Percentiles rank a stretch among this genome's conserved stretches.
These are phyloP conservation scores for Peronospora tabacina DNA, from an alignment of 352 stramenopile genomes.

Conservation along the genomic window DNA sequence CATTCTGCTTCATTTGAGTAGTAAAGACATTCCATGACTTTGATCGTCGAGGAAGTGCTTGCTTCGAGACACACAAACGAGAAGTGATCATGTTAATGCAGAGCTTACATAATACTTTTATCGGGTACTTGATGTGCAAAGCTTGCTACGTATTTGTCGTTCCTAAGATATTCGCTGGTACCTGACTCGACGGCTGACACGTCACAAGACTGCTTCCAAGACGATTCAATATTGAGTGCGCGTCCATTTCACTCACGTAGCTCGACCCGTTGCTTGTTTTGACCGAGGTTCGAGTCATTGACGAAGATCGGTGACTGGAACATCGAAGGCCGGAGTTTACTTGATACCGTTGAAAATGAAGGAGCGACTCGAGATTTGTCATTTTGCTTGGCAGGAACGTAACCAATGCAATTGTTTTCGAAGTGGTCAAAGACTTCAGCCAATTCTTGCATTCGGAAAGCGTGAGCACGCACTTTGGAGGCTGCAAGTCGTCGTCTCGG, in stretches of 20 bases:
- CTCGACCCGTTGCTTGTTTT: conserved; percentile 24
- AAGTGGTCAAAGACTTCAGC: background rate
- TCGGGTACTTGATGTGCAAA: too few relatives aligned
- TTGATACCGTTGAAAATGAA: background rate
- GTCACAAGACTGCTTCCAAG: conserved; percentile 31
- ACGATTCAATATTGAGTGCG: conserved; percentile 35
- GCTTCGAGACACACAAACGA: conserved; percentile 6
- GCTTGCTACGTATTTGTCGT: too few relatives aligned
- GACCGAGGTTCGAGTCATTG: conserved; percentile 5
- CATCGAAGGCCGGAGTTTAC: conserved; percentile 1
- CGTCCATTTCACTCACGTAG: conserved; percentile 47
- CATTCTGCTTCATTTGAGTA: conserved; percentile 1
- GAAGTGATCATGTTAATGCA: too few relatives aligned
- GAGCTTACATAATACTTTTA: too few relatives aligned
- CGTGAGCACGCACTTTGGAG: conserved; percentile 14
- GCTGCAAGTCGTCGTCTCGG: conserved; percentile 18
- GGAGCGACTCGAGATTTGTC: background rate
- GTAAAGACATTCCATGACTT: conserved; percentile 11
- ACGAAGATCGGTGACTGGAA: background rate
- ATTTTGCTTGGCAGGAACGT: background rate
- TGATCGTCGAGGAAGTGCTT: conserved; percentile 33
- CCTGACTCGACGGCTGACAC: background rate
- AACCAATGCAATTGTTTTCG: background rate
- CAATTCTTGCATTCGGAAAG: conserved; percentile 2
- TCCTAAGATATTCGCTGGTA: background rate